Conservation (phyloP, 768 basidiomycete genomes). For the Tricholoma hemisulphureum region DNA sequence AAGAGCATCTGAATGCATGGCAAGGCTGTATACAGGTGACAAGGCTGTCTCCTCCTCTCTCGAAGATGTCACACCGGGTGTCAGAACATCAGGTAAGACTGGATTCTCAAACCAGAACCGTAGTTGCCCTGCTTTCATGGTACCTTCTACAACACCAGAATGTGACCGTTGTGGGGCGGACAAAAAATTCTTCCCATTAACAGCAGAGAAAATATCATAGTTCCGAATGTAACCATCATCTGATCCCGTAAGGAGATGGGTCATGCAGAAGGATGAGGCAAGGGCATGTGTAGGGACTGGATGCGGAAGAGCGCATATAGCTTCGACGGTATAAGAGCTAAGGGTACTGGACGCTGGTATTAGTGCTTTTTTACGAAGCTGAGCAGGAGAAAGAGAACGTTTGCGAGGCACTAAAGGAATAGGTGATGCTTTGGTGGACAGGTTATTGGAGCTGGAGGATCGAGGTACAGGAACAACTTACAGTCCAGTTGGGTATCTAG, state of each 20-base stretch:
- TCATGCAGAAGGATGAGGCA: conserved; percentile 81
- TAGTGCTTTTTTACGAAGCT: conserved; percentile 48
- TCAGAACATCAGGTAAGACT: conserved; percentile 27
- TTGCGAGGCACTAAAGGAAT: conserved; percentile 22
- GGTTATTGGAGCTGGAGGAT: neutral
- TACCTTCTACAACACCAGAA: conserved; percentile 87
- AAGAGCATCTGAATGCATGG: conserved; percentile 88
- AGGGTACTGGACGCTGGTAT: conserved; percentile 25
- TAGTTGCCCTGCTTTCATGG: conserved; percentile 85
- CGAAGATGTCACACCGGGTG: conserved; percentile 23
- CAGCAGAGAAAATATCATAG: conserved; percentile 87
- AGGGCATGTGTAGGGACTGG: conserved; percentile 87
- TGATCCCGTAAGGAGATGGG: conserved; percentile 85
- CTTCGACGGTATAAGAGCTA: conserved; percentile 77
- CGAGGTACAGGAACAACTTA: neutral
- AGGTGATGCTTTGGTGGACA: conserved; percentile 5
- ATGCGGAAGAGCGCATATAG: conserved; percentile 88
- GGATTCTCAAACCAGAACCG: conserved; percentile 93
- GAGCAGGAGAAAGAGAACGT: conserved; percentile 52
- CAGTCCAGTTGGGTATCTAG: conserved; percentile 5
- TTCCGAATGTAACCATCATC: conserved; percentile 92
- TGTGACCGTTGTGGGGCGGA: conserved; percentile 88
- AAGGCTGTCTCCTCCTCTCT: conserved; percentile 51
- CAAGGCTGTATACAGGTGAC: conserved; percentile 85
- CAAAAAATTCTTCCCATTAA: conserved; percentile 84